Evolutionary conservation across 2,329 filamentous ascomycete genomes (phyloP).

Genomic region (Microcera coccophila): DNA sequence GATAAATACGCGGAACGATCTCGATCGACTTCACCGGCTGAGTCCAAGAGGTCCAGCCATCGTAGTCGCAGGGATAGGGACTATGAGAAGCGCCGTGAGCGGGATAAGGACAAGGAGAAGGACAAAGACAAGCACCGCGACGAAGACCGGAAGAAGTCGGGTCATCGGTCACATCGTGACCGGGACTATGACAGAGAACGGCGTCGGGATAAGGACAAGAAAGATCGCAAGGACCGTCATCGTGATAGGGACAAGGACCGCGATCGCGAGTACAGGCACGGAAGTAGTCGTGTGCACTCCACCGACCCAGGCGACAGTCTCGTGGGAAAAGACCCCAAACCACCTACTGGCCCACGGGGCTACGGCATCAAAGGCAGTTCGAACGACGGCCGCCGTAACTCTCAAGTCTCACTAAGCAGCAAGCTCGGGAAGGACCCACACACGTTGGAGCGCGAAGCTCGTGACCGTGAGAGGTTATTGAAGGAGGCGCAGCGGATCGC

Average conservation of each 20-base stretch:
- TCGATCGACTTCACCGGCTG: slow-evolving; percentile 61
- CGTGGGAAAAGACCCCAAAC: slow-evolving; percentile 40
- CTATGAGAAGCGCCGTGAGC: slow-evolving; percentile 39
- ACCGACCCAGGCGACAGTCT: slow-evolving; percentile 25
- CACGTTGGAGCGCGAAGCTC: slow-evolving; percentile 64
- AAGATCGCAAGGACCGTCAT: slow-evolving; percentile 39
- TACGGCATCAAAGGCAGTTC: slow-evolving; percentile 38
- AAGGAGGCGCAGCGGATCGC: slow-evolving; percentile 66
- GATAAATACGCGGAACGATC: slow-evolving; percentile 47
- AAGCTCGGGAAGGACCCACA: slow-evolving; percentile 56
- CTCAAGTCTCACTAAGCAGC: slow-evolving; percentile 23
- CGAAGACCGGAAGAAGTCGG: slow-evolving; percentile 41
- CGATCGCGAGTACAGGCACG: slow-evolving; percentile 29
- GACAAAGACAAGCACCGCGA: slow-evolving; percentile 46
- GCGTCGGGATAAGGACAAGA: slow-evolving; percentile 34
- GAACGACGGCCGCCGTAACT: slow-evolving; percentile 34
- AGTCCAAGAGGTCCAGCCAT: slow-evolving; percentile 53
- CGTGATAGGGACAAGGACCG: slow-evolving; percentile 35
- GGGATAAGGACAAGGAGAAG: slow-evolving; percentile 42
- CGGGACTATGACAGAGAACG: slow-evolving; percentile 30
- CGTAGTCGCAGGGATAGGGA: slow-evolving; percentile 58
- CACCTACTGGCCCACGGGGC: slow-evolving; percentile 38
- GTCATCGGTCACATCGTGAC: slow-evolving; percentile 43
- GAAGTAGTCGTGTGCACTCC: slow-evolving; percentile 33
- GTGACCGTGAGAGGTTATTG: slow-evolving; percentile 61